Base-by-base conservation (phyloP, 495 filamentous ascomycete genomes). In the Penicillium simplicissimum region DNA sequence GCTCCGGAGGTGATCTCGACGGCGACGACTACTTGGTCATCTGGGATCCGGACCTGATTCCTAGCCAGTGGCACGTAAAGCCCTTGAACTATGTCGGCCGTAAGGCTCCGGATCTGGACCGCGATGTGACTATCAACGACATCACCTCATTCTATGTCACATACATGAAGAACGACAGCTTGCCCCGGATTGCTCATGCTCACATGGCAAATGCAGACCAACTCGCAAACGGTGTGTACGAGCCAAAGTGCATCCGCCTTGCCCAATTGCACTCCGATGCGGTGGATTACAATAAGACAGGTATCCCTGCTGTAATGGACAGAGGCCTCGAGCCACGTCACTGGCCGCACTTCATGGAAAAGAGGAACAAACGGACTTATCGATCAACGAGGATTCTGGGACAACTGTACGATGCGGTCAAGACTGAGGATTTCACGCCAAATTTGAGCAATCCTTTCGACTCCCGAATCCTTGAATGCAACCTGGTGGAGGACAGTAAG, bases 301-400 rank as follows among this genome's bases (percentile, higher is more conserved):
- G 95, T 0, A 78, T 83, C 17, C 82, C 89, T 13, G 94, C 93
- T 2, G 64, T 79, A 4, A 89, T 96, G 83, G 76, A 78, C 1
- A 81, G 80, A 36, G 75, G 79, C 2, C 77, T 96, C 1, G 76
- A 82, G 10, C 85, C 88, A 0, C 74, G 58, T 2, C 73, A 70
- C 51, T 97, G 86, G 81, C 95, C 95, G 0, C 95, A 98, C 68
- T 98, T 96, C 66, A 96, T 97, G 90, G 90, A 96, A 61, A 93
- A 90, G 65, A 78, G 76, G 13, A 52, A 78, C 59, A 77, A 76
- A 45, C 63, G 73, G 45, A 79, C 79, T 0, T 95, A 96, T 62
- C 74, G 72, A 3, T 98, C 96, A 0, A 68, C 58, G 0, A 91
- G 84, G 49, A 84, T 96, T 15, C 82, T 99, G 1, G 95, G 95